Percentiles rank a stretch among this genome's conserved stretches.
phyloP scores from a whole-genome alignment of 306 rosid species.

The Vigna reflexopilosa region DNA sequence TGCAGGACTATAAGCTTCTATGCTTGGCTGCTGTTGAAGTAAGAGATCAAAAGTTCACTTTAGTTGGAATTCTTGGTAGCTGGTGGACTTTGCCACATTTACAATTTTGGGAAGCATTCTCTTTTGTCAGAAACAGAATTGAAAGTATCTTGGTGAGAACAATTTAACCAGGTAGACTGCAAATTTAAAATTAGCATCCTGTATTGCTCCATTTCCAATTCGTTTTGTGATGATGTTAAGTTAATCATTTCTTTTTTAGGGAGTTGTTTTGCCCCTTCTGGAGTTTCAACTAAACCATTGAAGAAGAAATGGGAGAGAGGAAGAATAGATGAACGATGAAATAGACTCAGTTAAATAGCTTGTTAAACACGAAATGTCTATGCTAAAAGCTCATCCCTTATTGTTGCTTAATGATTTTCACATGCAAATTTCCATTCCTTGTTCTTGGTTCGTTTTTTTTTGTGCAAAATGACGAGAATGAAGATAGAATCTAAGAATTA shows the following conservation, averaged over 20 bases:
- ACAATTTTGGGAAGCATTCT: slow-evolving; percentile 43
- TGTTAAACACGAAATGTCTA: background rate
- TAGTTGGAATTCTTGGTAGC: slow-evolving; percentile 80
- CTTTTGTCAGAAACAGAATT: slow-evolving; percentile 45
- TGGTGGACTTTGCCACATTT: slow-evolving; percentile 72
- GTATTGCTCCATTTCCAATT: slow-evolving; percentile 9
- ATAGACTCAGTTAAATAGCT: background rate
- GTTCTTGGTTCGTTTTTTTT: too few species aligned
- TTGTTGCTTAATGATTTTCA: background rate
- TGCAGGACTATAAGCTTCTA: slow-evolving; percentile 70
- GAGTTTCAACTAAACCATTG: background rate
- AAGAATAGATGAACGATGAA: background rate
- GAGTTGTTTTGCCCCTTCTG: background rate
- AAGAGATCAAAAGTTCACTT: slow-evolving; percentile 53
- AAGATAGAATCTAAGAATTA: too few species aligned
- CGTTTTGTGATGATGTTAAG: background rate
- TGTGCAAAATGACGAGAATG: too few species aligned
- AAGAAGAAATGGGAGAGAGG: background rate
- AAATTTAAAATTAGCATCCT: slow-evolving; percentile 18
- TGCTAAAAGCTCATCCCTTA: background rate
- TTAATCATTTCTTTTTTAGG: background rate
- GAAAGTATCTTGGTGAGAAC: slow-evolving; percentile 40
- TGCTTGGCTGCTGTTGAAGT: slow-evolving; percentile 74
- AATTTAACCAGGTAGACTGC: slow-evolving; percentile 23
- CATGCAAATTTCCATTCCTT: background rate